Evolutionary conservation across 2,329 filamentous ascomycete species (phyloP).

Genomic region (Diaporthe capsici): DNA sequence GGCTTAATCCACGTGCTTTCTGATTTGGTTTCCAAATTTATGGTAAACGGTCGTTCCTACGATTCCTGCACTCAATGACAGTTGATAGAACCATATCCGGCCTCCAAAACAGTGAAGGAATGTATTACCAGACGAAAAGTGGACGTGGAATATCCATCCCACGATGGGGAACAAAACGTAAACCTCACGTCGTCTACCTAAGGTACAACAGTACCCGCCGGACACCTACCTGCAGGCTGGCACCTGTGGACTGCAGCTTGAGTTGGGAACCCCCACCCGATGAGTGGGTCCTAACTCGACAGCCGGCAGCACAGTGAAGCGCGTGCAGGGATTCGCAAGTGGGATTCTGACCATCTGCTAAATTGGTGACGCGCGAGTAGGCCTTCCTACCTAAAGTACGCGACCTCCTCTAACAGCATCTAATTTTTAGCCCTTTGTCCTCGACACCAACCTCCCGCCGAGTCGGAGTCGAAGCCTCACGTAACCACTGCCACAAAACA

Average conservation of each 20-base stretch:
- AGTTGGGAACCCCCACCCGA: neutral
- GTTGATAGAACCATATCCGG: neutral
- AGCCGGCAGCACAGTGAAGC: slow-evolving; percentile 5
- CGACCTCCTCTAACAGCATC: slow-evolving; percentile 8
- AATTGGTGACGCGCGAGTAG: slow-evolving; percentile 26
- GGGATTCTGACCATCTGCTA: neutral
- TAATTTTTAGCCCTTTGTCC: slow-evolving; percentile 8
- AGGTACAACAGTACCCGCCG: neutral
- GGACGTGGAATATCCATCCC: neutral
- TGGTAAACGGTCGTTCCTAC: neutral
- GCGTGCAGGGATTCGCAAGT: neutral
- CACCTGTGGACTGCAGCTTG: neutral
- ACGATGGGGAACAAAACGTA: neutral
- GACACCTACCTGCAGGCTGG: neutral
- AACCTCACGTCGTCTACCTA: neutral
- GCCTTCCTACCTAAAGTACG: neutral
- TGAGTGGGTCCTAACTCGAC: neutral
- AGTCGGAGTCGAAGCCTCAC: slow-evolving; percentile 8
- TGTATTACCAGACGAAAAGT: too few species aligned
- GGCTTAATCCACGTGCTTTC: neutral
- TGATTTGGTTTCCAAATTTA: neutral
- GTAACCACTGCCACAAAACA: neutral
- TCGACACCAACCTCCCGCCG: slow-evolving; percentile 8
- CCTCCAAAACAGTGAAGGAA: too few species aligned
- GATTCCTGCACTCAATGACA: neutral